Conservation (phyloP, 192 early-diverging fungal species). For the Thoreauomyces humboldtii region DNA sequence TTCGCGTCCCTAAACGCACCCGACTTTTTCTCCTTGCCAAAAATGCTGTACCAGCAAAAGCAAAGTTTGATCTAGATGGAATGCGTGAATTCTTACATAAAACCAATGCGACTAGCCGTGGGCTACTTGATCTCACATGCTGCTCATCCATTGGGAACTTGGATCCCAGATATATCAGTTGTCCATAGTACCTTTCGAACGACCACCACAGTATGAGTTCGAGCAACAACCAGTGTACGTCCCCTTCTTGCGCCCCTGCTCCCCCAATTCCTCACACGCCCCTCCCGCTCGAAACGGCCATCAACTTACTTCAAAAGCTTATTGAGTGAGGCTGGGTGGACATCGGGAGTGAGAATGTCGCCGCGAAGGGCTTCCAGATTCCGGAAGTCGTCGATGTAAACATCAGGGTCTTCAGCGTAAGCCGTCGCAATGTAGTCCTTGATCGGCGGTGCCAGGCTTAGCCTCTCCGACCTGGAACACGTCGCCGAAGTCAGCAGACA, state of each 20-base stretch:
- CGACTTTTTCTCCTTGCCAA: slow-evolving; percentile 49
- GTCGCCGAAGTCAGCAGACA: background rate
- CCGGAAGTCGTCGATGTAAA: slow-evolving; percentile 83
- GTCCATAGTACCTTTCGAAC: slow-evolving; percentile 86
- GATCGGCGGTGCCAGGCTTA: slow-evolving; percentile 54
- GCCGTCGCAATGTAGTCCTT: slow-evolving; percentile 71
- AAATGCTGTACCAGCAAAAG: slow-evolving; percentile 70
- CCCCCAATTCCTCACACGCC: too few species aligned
- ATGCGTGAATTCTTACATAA: too few species aligned
- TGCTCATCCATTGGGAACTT: slow-evolving; percentile 88
- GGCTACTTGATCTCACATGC: too few species aligned
- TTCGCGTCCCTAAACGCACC: background rate
- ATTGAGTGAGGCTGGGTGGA: slow-evolving; percentile 63
- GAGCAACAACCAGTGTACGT: too few species aligned
- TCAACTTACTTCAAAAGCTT: slow-evolving; percentile 59
- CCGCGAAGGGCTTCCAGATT: slow-evolving; percentile 73
- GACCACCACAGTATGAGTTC: too few species aligned
- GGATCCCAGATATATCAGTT: slow-evolving; percentile 75
- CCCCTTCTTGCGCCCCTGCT: too few species aligned
- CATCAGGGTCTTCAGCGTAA: slow-evolving; percentile 83
- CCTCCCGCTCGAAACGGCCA: too few species aligned
- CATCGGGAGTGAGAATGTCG: slow-evolving; percentile 63
- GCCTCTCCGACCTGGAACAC: slow-evolving; percentile 42
- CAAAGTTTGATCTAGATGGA: slow-evolving; percentile 55
- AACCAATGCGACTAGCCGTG: too few species aligned